Evolutionary conservation across 352 stramenopile species (phyloP).

Genomic region (Peronospora farinosa): DNA sequence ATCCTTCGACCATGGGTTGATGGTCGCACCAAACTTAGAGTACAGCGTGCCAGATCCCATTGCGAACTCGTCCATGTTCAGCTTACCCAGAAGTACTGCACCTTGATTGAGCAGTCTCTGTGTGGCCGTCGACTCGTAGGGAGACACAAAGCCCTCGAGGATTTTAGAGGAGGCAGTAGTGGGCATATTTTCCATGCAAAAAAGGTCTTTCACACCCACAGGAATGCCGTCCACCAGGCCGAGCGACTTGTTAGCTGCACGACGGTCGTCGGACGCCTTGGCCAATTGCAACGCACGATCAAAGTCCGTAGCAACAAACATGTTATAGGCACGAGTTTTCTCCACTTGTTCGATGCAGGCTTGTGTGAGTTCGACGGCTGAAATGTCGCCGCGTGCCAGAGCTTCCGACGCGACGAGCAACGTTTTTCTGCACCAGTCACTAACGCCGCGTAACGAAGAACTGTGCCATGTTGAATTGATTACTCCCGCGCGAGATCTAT

Average conservation of each 20-base stretch:
- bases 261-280: conserved; percentile 69
- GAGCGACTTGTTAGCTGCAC: conserved; percentile 30
- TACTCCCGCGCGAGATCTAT: conserved; percentile 7
- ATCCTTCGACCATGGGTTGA: conserved; percentile 85
- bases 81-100: conserved; percentile 91
- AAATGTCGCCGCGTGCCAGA: conserved; percentile 41
- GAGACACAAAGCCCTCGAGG: conserved; percentile 84
- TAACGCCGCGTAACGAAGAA: conserved; percentile 18
- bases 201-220: conserved; percentile 94
- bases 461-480: conserved; percentile 3
- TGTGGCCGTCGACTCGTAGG: conserved; percentile 86
- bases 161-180: conserved; percentile 89
- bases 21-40: conserved; percentile 75
- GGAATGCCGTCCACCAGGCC: conserved; percentile 92
- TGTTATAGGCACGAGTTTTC: conserved; percentile 60
- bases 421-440: conserved; percentile 58
- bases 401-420: conserved; percentile 49
- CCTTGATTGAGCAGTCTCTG: conserved; percentile 82
- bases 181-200: conserved; percentile 85
- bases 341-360: conserved; percentile 74
- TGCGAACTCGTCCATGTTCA: conserved; percentile 99
- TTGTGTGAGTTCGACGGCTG: conserved; percentile 55
- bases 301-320: conserved; percentile 75
- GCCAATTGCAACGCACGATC: conserved; percentile 65
- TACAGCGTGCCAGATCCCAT: conserved; percentile 96